A percentile compares a stretch with the other conserved stretches of the same genome.
phyloP scores from a whole-genome alignment of 1,139 yeast species.

The Lodderomyces orthopsilosis region DNA sequence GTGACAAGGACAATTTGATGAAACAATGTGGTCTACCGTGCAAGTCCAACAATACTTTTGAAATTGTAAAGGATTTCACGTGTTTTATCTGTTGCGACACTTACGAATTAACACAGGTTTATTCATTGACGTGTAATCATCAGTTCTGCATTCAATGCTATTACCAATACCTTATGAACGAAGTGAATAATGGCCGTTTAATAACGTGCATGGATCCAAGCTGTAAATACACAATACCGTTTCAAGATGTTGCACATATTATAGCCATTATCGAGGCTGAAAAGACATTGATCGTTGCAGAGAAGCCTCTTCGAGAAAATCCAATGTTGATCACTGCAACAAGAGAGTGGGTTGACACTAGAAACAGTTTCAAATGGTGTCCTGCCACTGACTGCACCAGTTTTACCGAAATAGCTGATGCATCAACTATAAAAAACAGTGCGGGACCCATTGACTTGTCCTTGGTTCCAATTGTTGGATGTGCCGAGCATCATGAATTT shows the following conservation, averaged over 20 bases:
- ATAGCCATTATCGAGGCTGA: not conserved
- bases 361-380: constrained; percentile 65
- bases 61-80: constrained; percentile 26
- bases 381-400: constrained; percentile 80
- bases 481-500: constrained; percentile 66
- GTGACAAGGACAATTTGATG: constrained; percentile 44
- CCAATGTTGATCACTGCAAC: constrained; percentile 30
- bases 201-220: constrained; percentile 62
- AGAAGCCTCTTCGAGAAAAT: constrained; percentile 10
- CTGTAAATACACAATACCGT: constrained; percentile 35
- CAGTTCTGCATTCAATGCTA: constrained; percentile 69
- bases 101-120: constrained; percentile 36
- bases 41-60: constrained; percentile 20
- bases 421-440: not conserved
- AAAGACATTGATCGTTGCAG: constrained; percentile 8
- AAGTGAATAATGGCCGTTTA: constrained; percentile 51
- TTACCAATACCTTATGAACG: constrained; percentile 51
- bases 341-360: constrained; percentile 49
- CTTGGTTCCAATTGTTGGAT: constrained; percentile 61
- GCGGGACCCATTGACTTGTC: constrained; percentile 25
- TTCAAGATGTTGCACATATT: constrained; percentile 25
- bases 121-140: constrained; percentile 67
- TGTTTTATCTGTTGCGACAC: constrained; percentile 76
- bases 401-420: constrained; percentile 45
- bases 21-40: constrained; percentile 47